phyloP scores from a whole-genome alignment of 257 asterid species.

The Fraxinus excelsior region DNA sequence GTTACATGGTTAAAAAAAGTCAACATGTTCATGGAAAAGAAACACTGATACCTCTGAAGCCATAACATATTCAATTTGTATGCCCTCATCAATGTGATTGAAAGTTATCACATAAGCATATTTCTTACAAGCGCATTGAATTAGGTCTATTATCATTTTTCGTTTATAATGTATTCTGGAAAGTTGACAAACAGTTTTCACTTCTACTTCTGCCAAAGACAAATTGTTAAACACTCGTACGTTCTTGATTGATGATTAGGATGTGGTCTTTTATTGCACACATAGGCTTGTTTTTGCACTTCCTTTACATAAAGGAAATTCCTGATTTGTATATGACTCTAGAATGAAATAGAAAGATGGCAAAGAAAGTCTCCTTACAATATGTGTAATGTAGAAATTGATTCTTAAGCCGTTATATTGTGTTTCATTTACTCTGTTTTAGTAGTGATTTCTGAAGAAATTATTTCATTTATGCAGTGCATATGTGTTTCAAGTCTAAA shows the following conservation, averaged over 20 bases:
- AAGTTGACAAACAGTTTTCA: neutral
- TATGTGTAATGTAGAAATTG: neutral
- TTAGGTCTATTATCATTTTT: neutral
- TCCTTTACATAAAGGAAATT: neutral
- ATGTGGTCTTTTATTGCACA: neutral
- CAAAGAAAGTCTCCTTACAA: neutral
- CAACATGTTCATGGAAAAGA: neutral
- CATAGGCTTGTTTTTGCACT: neutral
- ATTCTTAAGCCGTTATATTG: neutral
- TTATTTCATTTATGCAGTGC: neutral
- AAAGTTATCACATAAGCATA: neutral
- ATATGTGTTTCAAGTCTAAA: neutral
- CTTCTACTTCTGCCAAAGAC: neutral
- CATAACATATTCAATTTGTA: neutral
- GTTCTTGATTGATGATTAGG: neutral
- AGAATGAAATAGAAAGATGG: neutral
- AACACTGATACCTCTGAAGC: neutral
- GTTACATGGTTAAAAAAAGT: neutral
- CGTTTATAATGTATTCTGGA: neutral
- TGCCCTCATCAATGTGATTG: neutral
- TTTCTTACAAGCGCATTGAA: neutral
- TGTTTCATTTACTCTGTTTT: neutral
- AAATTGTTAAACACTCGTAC: neutral
- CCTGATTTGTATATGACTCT: neutral
- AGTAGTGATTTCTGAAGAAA: neutral